Evolutionary conservation across 352 stramenopile species (phyloP), one percentile per base, ranked within the genome.

Genomic region (Blastocystis sp.): DNA sequence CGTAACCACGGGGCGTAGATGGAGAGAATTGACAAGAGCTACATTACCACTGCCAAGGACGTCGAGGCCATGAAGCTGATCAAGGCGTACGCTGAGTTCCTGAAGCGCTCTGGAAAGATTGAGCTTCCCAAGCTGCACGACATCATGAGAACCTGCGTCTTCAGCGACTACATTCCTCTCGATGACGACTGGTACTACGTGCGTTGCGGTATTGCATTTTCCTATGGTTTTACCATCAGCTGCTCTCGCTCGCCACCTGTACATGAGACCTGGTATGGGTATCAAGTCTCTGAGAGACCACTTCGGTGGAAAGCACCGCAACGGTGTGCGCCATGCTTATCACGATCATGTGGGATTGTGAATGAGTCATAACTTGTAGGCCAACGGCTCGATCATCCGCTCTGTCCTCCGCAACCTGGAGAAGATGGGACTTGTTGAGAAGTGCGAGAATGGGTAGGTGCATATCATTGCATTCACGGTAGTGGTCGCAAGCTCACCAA

Each of bases 151-250:
- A 84, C 73, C 34, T 40, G 34, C 11, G 73, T 84, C n/a, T 56
- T 46, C 54, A 84, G 59, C 69, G 75, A 85, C 32, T 76, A 76
- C 75, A 76, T 34, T 76, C 75, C 75, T 61, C 53, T 59, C 48
- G 75, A 85, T 65, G 34, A 75, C n/a, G 75, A 85, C 75, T 85
- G 75, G 75, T 85, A 85, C 44, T 85, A 71, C 75, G 59, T 85
- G 29, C 56, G 75, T 76, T 72, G 57, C 75, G 69, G 69, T 81
- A 51, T 71, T 32, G 48, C 42, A 32, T 54, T 14, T 73, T 51
- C 51, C 27, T 56, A 73, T 56, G 73, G 21, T 78, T 11, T 40
- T 42, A 3, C 21, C 16, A 48, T 16, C 57, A 78, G 73, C 73
- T 71, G 73, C 73, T 29, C 76, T 84, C 32, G 73, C 73, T 84